A percentile compares a stretch with the other conserved stretches of the same genome.
phyloP scores from a whole-genome alignment of 2,329 filamentous ascomycete genomes.

The Coniella vitis region DNA sequence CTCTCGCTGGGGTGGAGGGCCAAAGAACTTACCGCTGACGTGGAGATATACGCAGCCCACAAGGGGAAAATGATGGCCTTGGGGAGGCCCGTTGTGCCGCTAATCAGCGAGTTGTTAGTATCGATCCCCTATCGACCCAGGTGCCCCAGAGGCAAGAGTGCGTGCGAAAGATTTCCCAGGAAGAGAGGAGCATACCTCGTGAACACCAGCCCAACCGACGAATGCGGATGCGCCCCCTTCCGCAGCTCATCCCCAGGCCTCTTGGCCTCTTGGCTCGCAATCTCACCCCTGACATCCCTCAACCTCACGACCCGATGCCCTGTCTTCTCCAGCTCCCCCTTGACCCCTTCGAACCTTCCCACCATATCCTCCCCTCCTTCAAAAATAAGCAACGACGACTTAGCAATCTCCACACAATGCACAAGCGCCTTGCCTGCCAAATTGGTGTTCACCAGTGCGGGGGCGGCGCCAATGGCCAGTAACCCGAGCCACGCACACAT shows the following conservation, averaged over 20 bases:
- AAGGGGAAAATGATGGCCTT: conserved; percentile 62
- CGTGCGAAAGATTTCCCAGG: too few relatives aligned
- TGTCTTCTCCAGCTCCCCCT: conserved; percentile 38
- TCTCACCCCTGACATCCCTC: conserved; percentile 36
- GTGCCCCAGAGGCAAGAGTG: too few relatives aligned
- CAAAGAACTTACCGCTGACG: conserved; percentile 16
- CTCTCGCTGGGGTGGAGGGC: too few relatives aligned
- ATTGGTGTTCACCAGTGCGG: conserved; percentile 67
- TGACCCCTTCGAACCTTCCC: conserved; percentile 51
- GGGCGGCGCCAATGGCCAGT: conserved; percentile 59
- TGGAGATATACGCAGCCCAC: conserved; percentile 29
- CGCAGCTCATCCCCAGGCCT: conserved; percentile 51
- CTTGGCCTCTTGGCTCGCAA: conserved; percentile 37
- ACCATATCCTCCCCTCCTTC: conserved; percentile 49
- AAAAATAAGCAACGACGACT: conserved; percentile 49
- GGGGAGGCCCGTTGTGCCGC: conserved; percentile 68
- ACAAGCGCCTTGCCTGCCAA: conserved; percentile 55
- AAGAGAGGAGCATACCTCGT: conserved; percentile 35
- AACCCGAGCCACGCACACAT: conserved; percentile 58
- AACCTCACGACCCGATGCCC: conserved; percentile 52
- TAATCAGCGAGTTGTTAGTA: conserved; percentile 21
- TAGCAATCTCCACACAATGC: conserved; percentile 56
- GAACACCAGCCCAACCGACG: conserved; percentile 61
- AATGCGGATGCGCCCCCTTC: conserved; percentile 40
- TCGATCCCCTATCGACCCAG: not conserved